These are phyloP conservation scores for Magnolia changhungtana DNA, from an alignment of 164 flowering plant genomes.

Conservation along the genomic window DNA sequence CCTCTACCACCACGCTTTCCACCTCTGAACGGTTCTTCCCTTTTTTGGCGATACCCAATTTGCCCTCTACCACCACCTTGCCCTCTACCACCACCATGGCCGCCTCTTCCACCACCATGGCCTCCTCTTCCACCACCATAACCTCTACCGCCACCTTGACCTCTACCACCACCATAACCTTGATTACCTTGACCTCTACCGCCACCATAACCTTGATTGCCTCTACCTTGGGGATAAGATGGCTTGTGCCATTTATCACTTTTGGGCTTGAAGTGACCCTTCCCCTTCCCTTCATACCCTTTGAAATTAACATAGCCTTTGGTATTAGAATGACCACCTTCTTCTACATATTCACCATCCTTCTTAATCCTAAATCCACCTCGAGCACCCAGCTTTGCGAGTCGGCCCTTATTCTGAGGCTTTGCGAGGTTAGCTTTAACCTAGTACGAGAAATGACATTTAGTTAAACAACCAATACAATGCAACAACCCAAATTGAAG, in stretches of 20 bases:
- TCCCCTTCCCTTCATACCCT: constrained; percentile 24
- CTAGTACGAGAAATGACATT: constrained; percentile 18
- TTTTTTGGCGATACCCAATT: constrained; percentile 19
- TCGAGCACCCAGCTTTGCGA: constrained; percentile 33
- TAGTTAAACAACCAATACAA: background rate
- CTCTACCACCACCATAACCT: background rate
- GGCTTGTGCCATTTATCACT: constrained; percentile 19
- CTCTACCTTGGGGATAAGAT: constrained; percentile 15
- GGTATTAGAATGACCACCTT: constrained; percentile 19
- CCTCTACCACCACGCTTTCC: constrained; percentile 29
- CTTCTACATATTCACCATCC: constrained; percentile 12
- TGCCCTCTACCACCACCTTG: background rate
- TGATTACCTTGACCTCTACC: background rate
- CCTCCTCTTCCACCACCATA: constrained; percentile 9
- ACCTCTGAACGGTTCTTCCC: constrained; percentile 16
- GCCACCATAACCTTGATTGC: constrained; percentile 18
- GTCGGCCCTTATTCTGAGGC: constrained; percentile 32
- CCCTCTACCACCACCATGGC: constrained; percentile 10
- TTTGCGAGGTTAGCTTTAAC: constrained; percentile 40
- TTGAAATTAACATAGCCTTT: constrained; percentile 17
- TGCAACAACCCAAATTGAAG: background rate
- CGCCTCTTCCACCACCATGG: constrained; percentile 3
- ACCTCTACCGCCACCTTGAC: constrained; percentile 13
- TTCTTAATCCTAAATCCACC: constrained; percentile 35
- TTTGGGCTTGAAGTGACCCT: constrained; percentile 16